Evolutionary conservation across 176 grass and related monocot species (phyloP).

Genomic region (Echinochloa phyllopogon): DNA sequence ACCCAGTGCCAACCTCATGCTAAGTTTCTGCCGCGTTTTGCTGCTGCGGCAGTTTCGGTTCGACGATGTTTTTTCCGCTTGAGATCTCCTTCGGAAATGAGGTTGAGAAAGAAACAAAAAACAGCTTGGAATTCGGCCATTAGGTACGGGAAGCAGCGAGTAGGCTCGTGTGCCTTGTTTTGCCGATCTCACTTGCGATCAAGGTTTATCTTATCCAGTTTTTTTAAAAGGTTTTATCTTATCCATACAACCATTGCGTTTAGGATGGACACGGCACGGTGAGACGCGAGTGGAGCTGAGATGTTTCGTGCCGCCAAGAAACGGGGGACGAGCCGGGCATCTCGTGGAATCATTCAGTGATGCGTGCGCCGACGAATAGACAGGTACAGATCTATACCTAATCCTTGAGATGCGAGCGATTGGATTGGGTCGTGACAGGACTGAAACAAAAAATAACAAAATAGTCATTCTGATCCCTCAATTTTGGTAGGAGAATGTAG

Average conservation of each 20-base stretch:
- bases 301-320: background rate
- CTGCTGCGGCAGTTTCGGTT: background rate
- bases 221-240: background rate
- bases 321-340: background rate
- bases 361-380: background rate
- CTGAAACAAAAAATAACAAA: too few relatives aligned
- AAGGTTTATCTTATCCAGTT: background rate
- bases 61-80: background rate
- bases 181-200: background rate
- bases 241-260: background rate
- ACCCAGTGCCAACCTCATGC: too few relatives aligned
- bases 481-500: too few relatives aligned
- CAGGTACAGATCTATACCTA: background rate
- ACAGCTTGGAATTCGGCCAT: background rate
- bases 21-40: background rate
- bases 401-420: background rate
- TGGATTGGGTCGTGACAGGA: background rate
- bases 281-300: background rate
- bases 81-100: background rate
- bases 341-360: constrained; percentile 1
- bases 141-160: too few relatives aligned
- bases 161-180: background rate
- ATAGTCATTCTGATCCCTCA: too few relatives aligned
- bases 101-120: background rate
- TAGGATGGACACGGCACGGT: background rate